Evolutionary conservation across 306 rosid genomes (phyloP).

Genomic region (Delonix regia): DNA sequence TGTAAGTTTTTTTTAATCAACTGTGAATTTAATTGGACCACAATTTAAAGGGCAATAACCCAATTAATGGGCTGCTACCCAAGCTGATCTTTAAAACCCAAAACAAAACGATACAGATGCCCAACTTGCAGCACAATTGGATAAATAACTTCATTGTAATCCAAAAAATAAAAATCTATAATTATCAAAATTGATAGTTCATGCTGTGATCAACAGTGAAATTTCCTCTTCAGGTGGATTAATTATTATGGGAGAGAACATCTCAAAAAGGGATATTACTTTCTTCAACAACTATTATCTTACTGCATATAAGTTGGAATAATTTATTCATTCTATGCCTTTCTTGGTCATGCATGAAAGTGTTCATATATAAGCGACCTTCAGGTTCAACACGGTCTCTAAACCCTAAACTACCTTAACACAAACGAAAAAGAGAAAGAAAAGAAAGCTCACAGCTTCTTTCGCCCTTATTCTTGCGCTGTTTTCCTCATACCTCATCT

Average conservation of each 20-base stretch:
- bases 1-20: no score
- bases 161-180: neutral
- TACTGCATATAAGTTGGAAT: slow-evolving; percentile 1
- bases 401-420: neutral
- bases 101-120: neutral
- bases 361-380: neutral
- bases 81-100: neutral
- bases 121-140: no score
- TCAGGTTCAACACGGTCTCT: neutral
- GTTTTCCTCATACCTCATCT: neutral
- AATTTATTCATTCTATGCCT: slow-evolving; percentile 21
- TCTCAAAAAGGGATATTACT: slow-evolving; percentile 7
- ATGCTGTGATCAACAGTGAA: neutral
- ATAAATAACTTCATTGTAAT: no score
- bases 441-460: neutral
- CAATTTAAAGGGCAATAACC: neutral
- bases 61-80: neutral
- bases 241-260: neutral
- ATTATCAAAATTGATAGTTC: neutral
- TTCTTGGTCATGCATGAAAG: slow-evolving; percentile 1
- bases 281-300: slow-evolving; percentile 10
- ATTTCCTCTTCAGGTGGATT: neutral
- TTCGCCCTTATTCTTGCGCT: neutral
- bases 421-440: no score
- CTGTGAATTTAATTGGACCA: no score